phyloP scores from a whole-genome alignment of 1,139 yeast species.

The Candida mesenterica region DNA sequence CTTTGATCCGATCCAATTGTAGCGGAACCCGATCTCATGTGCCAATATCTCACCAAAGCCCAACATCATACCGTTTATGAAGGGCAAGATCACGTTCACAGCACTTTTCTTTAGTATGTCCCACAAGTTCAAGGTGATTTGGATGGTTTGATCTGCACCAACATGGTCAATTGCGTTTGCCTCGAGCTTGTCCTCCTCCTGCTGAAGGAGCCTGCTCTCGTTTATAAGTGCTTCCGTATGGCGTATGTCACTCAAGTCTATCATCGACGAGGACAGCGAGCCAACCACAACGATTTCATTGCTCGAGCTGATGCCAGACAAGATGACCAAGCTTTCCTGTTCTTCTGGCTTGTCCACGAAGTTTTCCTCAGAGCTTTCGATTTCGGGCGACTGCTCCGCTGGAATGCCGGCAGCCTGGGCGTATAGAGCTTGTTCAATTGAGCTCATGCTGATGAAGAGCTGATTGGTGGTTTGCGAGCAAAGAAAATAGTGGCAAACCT shows the following conservation, averaged over 20 bases:
- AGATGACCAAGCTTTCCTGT: slow-evolving; percentile 6
- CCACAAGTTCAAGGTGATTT: slow-evolving; percentile 21
- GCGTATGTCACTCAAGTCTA: slow-evolving; percentile 6
- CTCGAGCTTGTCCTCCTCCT: neutral
- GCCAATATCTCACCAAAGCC: slow-evolving; percentile 97
- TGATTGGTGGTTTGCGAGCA: too few species aligned
- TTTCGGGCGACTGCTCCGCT: too few species aligned
- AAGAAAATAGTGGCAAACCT: too few species aligned
- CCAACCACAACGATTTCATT: slow-evolving; percentile 8
- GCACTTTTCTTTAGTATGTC: slow-evolving; percentile 50
- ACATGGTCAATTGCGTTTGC: slow-evolving; percentile 1
- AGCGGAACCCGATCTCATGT: slow-evolving; percentile 83
- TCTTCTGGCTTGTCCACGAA: neutral
- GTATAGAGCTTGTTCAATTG: too few species aligned
- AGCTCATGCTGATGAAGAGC: too few species aligned
- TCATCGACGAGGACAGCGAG: slow-evolving; percentile 9
- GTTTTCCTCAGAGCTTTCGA: neutral
- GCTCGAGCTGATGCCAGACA: slow-evolving; percentile 6
- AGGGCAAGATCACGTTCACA: slow-evolving; percentile 79
- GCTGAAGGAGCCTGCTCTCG: slow-evolving; percentile 2
- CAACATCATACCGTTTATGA: slow-evolving; percentile 90
- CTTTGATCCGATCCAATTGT: slow-evolving; percentile 76
- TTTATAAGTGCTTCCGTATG: slow-evolving; percentile 9
- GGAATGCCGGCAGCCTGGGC: neutral
- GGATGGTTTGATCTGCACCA: slow-evolving; percentile 2